Evolutionary conservation across 768 basidiomycete genomes (phyloP).

Genomic region (Boletus rubescentipes): DNA sequence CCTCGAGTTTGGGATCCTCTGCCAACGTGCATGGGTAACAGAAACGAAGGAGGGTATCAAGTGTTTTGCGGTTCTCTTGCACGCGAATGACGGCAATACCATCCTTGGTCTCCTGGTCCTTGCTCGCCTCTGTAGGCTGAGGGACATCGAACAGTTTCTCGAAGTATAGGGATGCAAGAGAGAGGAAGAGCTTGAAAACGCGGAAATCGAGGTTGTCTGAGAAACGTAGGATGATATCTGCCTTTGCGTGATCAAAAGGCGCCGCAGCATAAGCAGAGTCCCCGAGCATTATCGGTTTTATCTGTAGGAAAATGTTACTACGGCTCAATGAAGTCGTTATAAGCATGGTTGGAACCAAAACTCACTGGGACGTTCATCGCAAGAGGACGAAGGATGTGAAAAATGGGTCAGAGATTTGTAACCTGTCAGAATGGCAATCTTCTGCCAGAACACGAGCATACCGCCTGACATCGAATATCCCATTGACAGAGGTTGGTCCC

Average conservation of each 20-base stretch:
- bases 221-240: conserved; percentile 26
- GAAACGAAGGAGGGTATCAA: conserved; percentile 28
- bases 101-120: conserved; percentile 14
- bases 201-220: conserved; percentile 31
- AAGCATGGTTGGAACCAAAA: background rate
- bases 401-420: background rate
- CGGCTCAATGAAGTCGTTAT: background rate
- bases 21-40: conserved; percentile 26
- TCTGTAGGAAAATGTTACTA: background rate
- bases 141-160: conserved; percentile 32
- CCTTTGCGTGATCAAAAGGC: conserved; percentile 25
- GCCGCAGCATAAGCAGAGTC: conserved; percentile 7
- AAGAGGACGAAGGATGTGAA: background rate
- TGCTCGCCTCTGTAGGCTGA: conserved; percentile 17
- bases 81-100: conserved; percentile 22
- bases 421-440: no score
- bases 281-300: background rate
- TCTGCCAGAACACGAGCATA: background rate
- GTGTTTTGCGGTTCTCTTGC: conserved; percentile 20
- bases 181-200: conserved; percentile 33
- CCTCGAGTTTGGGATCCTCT: conserved; percentile 17
- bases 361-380: conserved; percentile 1
- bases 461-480: background rate
- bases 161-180: conserved; percentile 36
- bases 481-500: background rate